A percentile compares a stretch with the other conserved stretches of the same genome.
phyloP scores from a whole-genome alignment of 345 rosid genomes.

The Boechera retrofracta region DNA sequence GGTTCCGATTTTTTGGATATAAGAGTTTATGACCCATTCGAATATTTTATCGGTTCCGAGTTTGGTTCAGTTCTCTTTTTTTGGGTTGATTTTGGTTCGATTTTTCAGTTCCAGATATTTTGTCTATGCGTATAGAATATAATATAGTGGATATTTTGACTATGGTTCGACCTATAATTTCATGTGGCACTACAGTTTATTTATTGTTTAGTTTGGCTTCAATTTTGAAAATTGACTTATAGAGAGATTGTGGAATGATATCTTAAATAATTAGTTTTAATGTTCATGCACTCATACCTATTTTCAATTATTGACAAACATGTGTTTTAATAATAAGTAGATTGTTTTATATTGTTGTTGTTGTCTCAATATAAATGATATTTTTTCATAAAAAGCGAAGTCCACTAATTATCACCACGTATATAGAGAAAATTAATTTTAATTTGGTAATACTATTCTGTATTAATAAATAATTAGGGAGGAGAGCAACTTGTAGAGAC shows the following conservation, averaged over 20 bases:
- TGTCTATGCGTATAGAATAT: too few relatives aligned
- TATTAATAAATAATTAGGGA: slow-evolving; percentile 12
- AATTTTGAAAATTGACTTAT: slow-evolving; percentile 2
- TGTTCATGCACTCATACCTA: slow-evolving; percentile 37
- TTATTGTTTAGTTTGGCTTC: slow-evolving; percentile 14
- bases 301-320: slow-evolving; percentile 35
- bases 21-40: too few relatives aligned
- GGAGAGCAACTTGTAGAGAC: slow-evolving; percentile 30
- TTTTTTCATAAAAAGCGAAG: slow-evolving; percentile 20
- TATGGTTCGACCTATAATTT: slow-evolving; percentile 39
- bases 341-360: neutral
- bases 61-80: too few relatives aligned
- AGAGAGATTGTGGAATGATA: slow-evolving; percentile 6
- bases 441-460: slow-evolving; percentile 14
- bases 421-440: slow-evolving; percentile 10
- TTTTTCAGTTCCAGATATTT: too few relatives aligned
- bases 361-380: slow-evolving; percentile 27
- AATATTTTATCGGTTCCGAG: too few relatives aligned
- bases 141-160: slow-evolving; percentile 14
- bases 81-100: too few relatives aligned
- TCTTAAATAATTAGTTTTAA: slow-evolving; percentile 25
- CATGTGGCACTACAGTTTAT: slow-evolving; percentile 32
- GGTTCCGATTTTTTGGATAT: too few relatives aligned
- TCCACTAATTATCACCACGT: slow-evolving; percentile 38
- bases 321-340: slow-evolving; percentile 18